phyloP scores from a whole-genome alignment of 345 rosid genomes.

The Laguncularia racemosa region DNA sequence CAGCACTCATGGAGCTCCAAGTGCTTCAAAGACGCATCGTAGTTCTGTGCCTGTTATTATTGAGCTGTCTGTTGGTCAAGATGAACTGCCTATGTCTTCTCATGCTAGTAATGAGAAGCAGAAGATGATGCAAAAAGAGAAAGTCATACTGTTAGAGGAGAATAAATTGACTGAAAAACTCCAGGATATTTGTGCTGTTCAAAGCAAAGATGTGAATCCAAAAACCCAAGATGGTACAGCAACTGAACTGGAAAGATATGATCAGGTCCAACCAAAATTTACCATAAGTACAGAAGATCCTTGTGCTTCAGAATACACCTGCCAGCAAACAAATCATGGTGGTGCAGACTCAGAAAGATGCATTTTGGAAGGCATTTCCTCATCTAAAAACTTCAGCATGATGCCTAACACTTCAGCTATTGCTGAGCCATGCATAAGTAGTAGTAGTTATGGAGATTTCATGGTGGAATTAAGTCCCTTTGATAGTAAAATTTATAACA shows the following conservation, averaged over 20 bases:
- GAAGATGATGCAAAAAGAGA: conserved; percentile 6
- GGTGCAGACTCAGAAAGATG: conserved; percentile 11
- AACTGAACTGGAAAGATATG: conserved; percentile 16
- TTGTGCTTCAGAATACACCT: conserved; percentile 10
- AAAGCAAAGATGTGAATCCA: conserved; percentile 11
- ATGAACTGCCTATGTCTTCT: conserved; percentile 10
- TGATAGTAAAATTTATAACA: too few relatives aligned
- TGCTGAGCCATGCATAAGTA: conserved; percentile 15
- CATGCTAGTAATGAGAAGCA: conserved; percentile 9
- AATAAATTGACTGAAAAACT: conserved; percentile 16
- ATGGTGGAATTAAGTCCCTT: conserved; percentile 13
- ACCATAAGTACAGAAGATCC: conserved; percentile 15
- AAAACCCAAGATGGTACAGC: conserved; percentile 13
- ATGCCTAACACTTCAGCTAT: conserved; percentile 9
- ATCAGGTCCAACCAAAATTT: conserved; percentile 11
- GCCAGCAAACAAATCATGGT: conserved; percentile 8
- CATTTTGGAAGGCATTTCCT: conserved; percentile 13
- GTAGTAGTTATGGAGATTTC: conserved; percentile 19
- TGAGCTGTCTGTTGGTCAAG: neutral
- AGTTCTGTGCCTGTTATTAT: neutral
- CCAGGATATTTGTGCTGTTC: conserved; percentile 1
- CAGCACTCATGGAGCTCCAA: neutral
- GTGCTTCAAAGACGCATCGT: neutral
- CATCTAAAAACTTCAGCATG: conserved; percentile 14
- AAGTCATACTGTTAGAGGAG: conserved; percentile 8